Conservation (phyloP, 345 rosid genomes). For the Anacardium occidentale region DNA sequence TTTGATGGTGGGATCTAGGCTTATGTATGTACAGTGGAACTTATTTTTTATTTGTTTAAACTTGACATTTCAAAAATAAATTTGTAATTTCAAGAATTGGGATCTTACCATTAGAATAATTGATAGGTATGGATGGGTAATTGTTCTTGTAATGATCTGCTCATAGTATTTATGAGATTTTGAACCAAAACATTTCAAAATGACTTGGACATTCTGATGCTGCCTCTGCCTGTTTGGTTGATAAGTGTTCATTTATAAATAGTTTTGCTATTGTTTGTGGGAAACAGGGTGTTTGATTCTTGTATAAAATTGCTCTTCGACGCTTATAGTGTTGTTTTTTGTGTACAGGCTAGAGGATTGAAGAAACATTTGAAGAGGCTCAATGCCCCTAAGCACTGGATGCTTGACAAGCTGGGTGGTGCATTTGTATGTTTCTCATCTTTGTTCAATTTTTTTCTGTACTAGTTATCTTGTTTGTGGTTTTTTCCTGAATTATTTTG, state of each 20-base stretch:
- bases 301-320: neutral
- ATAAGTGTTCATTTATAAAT: no score
- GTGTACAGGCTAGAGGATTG: constrained; percentile 76
- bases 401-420: constrained; percentile 90
- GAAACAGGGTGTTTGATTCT: no score
- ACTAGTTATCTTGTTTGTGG: neutral
- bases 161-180: no score
- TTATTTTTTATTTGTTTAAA: no score
- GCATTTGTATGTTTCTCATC: constrained; percentile 53
- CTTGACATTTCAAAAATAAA: neutral
- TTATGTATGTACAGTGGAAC: neutral
- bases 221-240: no score
- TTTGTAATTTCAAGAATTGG: no score
- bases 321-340: neutral
- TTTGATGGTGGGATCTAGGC: neutral
- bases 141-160: no score
- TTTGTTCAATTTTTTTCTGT: neutral
- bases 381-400: constrained; percentile 89
- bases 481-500: no score
- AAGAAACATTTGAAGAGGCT: constrained; percentile 92
- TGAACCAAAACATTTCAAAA: no score
- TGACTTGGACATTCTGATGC: no score
- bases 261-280: no score
- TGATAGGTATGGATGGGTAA: neutral
- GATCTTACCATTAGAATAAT: neutral